Percentiles rank a stretch among this genome's conserved stretches.
phyloP scores from a whole-genome alignment of 164 flowering plant species.

The Tetracentron sinense region DNA sequence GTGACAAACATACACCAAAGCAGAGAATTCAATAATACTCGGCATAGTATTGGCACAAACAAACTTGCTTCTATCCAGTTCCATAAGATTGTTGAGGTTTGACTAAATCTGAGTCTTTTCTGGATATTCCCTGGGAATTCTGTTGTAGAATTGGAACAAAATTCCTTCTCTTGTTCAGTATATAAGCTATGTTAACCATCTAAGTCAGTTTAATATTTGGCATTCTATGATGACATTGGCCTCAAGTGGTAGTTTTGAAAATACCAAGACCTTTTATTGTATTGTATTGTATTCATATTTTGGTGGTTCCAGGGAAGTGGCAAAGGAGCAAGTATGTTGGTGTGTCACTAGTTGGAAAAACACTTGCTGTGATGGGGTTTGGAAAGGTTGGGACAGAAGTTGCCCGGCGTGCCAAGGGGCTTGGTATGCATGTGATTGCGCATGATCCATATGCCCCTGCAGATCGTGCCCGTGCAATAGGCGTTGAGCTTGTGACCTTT shows the following conservation, averaged over 20 bases:
- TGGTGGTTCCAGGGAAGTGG: conserved; percentile 57
- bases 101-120: too few species aligned
- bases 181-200: not conserved
- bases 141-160: not conserved
- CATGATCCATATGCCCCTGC: conserved; percentile 94
- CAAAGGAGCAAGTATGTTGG: conserved; percentile 76
- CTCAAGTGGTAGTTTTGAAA: not conserved
- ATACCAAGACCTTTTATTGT: not conserved
- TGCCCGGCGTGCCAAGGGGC: conserved; percentile 81
- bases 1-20: too few species aligned
- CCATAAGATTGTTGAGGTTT: too few species aligned
- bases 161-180: not conserved
- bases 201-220: not conserved
- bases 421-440: conserved; percentile 84
- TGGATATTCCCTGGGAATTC: not conserved
- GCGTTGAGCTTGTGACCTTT: conserved; percentile 74
- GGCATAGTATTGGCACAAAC: too few species aligned
- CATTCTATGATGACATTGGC: not conserved
- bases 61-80: too few species aligned
- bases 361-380: conserved; percentile 79
- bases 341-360: conserved; percentile 83
- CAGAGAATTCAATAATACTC: too few species aligned
- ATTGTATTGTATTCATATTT: not conserved
- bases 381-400: conserved; percentile 94
- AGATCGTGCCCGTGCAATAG: conserved; percentile 85